A percentile compares a stretch with the other conserved stretches of the same genome.
These are phyloP conservation scores for Talaromyces thailandensis DNA, from an alignment of 495 filamentous ascomycete genomes.

Conservation along the genomic window DNA sequence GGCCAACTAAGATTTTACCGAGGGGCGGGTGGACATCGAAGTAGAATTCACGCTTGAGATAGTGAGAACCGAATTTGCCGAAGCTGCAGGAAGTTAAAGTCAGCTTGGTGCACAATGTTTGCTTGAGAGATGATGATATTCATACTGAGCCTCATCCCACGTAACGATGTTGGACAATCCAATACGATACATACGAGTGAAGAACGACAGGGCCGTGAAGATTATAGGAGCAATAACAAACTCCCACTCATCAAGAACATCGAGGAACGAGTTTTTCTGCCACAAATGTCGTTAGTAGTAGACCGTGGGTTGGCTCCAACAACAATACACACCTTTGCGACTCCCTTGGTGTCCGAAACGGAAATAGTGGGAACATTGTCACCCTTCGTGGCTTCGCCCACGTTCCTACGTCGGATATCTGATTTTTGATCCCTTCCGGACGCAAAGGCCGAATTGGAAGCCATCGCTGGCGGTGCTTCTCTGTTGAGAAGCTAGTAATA, in stretches of 20 bases:
- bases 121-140: slow-evolving; percentile 17
- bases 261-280: slow-evolving; percentile 38
- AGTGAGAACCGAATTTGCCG: slow-evolving; percentile 98
- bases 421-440: slow-evolving; percentile 60
- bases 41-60: slow-evolving; percentile 97
- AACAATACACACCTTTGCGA: slow-evolving; percentile 19
- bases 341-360: slow-evolving; percentile 52
- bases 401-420: slow-evolving; percentile 68
- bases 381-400: slow-evolving; percentile 39
- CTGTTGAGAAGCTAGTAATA: neutral
- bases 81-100: slow-evolving; percentile 52
- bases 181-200: slow-evolving; percentile 93
- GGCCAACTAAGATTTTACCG: slow-evolving; percentile 95
- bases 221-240: slow-evolving; percentile 79
- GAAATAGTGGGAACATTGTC: slow-evolving; percentile 26
- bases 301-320: neutral
- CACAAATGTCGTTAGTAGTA: neutral
- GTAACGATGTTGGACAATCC: slow-evolving; percentile 93
- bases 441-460: slow-evolving; percentile 35
- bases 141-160: slow-evolving; percentile 95
- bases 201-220: slow-evolving; percentile 82
- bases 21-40: slow-evolving; percentile 98
- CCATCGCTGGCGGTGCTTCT: slow-evolving; percentile 17
- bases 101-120: slow-evolving; percentile 9
- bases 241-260: slow-evolving; percentile 70